These are phyloP conservation scores for Ensete glaucum DNA, from an alignment of 176 grass and related monocot species.

Conservation along the genomic window DNA sequence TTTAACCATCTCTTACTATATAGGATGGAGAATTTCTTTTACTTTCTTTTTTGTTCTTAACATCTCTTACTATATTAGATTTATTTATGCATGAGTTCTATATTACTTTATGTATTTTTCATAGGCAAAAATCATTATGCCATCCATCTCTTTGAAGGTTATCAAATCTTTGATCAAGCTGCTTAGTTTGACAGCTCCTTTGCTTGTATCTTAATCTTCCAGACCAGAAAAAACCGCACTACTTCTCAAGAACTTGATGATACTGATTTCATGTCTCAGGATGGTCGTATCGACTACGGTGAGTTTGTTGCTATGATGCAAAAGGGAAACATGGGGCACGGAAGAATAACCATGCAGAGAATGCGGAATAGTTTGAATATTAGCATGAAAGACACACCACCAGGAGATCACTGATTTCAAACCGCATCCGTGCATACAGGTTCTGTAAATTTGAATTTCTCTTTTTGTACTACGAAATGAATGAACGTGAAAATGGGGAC, in stretches of 20 bases:
- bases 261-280: slow-evolving; percentile 18
- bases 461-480: too few species aligned
- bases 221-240: too few species aligned
- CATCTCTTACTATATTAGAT: too few species aligned
- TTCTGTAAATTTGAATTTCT: too few species aligned
- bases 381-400: slow-evolving; percentile 18
- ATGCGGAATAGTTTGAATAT: slow-evolving; percentile 20
- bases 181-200: neutral
- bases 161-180: neutral
- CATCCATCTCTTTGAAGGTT: too few species aligned
- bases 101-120: too few species aligned
- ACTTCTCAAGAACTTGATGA: too few species aligned
- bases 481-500: too few species aligned
- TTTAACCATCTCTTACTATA: too few species aligned
- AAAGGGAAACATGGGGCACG: slow-evolving; percentile 53
- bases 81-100: too few species aligned
- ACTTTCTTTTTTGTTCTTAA: neutral
- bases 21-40: too few species aligned
- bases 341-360: slow-evolving; percentile 37
- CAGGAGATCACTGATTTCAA: neutral
- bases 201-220: neutral
- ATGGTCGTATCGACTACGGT: slow-evolving; percentile 53
- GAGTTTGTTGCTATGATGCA: slow-evolving; percentile 82
- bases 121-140: too few species aligned
- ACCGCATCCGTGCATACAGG: neutral